Evolutionary conservation across 768 basidiomycete species (phyloP), one percentile per base, ranked within the genome.

Genomic region (Tylopilus plumbeoviolaceoides): DNA sequence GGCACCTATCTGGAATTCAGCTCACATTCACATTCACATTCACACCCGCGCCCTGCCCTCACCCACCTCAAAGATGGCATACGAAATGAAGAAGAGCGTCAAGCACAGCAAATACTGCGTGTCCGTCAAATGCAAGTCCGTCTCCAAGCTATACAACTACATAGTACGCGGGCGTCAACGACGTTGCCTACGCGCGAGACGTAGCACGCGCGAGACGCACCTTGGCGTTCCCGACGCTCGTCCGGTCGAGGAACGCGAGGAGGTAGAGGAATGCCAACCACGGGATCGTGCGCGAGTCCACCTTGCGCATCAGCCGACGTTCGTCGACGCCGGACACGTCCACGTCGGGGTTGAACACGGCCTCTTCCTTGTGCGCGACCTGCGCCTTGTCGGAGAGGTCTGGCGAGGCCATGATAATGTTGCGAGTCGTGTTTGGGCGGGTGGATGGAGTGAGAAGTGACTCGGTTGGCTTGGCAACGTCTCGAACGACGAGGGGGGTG

Each of bases 221-320:
- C 53, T 63, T 63, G 45, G 65, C 59, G 49, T 81, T 80, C 35
- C 78, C 80, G 51, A 80, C 77, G 51, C 77, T 79, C 55, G 79
- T 78, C 27, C 82, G 73, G 56, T 82, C 80, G 49, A 83, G 68
- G 74, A 89, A 91, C 59, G 84, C 84, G 36, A 91, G 73, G 35
- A 91, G 73, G 68, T 90, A 90, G 59, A 92, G 68, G 48, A 93
- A 76, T 5, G 87, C 83, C 38, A 87, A 63, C 87, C 85, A 88
- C 10, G 84, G 82, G 35, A 86, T 75, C 56, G 86, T 75, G n/a
- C 77, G 76, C 53, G 75, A 58, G 67, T 87, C 86, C 44, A 89
- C 77, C 69, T 87, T 90, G 60, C 87, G 73, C 55, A 91, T 63
- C 55, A 90, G 65, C 63, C 81, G 83, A 51, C 78, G 78, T 67